A percentile compares a stretch with the other conserved stretches of the same genome.
Conservation (phyloP, 768 basidiomycete species). For the Lactifluus volemus region DNA sequence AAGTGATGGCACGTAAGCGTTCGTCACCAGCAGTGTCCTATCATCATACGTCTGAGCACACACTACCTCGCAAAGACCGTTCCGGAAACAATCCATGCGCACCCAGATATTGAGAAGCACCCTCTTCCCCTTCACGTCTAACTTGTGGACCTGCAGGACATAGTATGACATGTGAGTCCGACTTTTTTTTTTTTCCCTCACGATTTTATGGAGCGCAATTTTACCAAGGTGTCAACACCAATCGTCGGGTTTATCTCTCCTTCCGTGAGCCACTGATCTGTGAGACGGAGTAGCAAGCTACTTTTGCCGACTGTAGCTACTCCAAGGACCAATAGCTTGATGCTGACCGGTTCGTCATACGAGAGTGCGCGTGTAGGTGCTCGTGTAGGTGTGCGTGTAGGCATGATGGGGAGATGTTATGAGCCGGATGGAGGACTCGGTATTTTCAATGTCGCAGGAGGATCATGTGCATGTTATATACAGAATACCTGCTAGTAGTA, state of each 20-base stretch:
- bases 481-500: too few relatives aligned
- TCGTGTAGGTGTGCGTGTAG: neutral
- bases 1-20: constrained; percentile 89
- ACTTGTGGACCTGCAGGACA: constrained; percentile 61
- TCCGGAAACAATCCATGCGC: constrained; percentile 21
- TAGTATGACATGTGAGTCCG: neutral
- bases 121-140: constrained; percentile 71
- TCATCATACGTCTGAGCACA: too few relatives aligned
- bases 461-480: neutral
- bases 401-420: neutral
- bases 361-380: neutral
- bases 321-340: constrained; percentile 76
- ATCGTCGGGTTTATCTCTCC: constrained; percentile 84
- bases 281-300: constrained; percentile 85
- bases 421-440: neutral
- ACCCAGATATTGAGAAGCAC: constrained; percentile 97
- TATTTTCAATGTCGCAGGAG: neutral
- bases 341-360: constrained; percentile 44
- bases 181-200: neutral
- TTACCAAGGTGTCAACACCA: constrained; percentile 74
- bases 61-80: too few relatives aligned
- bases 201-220: neutral
- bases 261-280: constrained; percentile 89
- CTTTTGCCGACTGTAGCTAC: constrained; percentile 89
- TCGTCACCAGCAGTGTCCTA: constrained; percentile 96